phyloP scores from a whole-genome alignment of 176 grass and related monocot genomes.

The Stipa capillata region DNA sequence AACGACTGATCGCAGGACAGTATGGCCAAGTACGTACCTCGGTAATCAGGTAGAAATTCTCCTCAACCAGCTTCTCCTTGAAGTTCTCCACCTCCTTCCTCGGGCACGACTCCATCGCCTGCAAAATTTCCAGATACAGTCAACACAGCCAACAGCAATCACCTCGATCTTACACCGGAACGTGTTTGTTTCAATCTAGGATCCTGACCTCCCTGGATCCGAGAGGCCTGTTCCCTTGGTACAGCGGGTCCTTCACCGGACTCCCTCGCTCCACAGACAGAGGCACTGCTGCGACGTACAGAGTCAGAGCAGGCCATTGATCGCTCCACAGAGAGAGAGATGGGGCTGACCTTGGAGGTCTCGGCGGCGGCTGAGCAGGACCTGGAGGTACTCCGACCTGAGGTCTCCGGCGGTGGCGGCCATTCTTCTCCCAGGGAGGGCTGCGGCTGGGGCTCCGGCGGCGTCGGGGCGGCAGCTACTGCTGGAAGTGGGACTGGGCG shows the following conservation, averaged over 20 bases:
- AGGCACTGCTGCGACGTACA: conserved; percentile 28
- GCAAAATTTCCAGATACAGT: neutral
- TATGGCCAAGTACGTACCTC: conserved; percentile 28
- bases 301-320: neutral
- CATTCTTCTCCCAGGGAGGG: too few relatives aligned
- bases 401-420: conserved; percentile 10
- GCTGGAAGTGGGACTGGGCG: neutral
- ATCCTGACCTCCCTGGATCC: conserved; percentile 27
- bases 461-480: neutral
- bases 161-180: neutral
- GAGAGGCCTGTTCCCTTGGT: conserved; percentile 34
- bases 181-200: neutral
- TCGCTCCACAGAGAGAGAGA: neutral
- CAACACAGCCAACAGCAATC: neutral
- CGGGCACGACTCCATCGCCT: conserved; percentile 78
- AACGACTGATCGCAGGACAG: neutral
- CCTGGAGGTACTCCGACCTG: conserved; percentile 31
- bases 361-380: conserved; percentile 50
- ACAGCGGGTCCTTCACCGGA: conserved; percentile 44
- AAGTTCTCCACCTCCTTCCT: conserved; percentile 43
- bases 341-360: conserved; percentile 14
- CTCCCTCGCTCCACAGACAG: conserved; percentile 45
- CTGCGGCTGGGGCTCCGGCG: neutral
- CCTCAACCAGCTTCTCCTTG: conserved; percentile 55
- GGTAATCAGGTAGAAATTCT: conserved; percentile 73